A percentile compares a stretch with the other conserved stretches of the same genome.
Conservation (phyloP, 2,329 filamentous ascomycete genomes). For the Fusarium temperatum region DNA sequence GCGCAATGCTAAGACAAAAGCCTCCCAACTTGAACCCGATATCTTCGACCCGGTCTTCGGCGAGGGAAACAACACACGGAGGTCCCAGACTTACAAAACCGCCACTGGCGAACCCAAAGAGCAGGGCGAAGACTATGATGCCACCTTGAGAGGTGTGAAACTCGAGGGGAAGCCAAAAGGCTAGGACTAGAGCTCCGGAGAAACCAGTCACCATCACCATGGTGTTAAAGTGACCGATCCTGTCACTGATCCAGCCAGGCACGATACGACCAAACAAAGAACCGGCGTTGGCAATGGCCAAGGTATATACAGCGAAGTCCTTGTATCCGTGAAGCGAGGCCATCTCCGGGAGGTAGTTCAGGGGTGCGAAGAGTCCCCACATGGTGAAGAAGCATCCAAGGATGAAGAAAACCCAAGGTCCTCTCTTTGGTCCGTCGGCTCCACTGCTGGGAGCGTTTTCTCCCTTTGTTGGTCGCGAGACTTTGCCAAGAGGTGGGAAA, state of each 20-base stretch:
- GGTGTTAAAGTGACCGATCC: background rate
- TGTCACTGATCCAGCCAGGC: background rate
- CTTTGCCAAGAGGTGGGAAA: background rate
- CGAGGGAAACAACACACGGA: background rate
- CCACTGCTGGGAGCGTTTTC: background rate
- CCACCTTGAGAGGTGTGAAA: background rate
- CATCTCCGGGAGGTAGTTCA: conserved; percentile 1
- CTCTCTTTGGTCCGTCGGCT: background rate
- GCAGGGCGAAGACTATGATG: background rate
- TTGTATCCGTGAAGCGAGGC: background rate
- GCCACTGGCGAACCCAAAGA: background rate
- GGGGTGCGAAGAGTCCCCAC: background rate
- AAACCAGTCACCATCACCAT: background rate
- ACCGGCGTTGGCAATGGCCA: background rate
- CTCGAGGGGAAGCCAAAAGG: background rate
- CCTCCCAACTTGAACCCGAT: background rate
- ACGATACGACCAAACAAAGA: background rate
- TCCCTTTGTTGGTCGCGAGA: background rate
- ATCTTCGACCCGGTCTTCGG: background rate
- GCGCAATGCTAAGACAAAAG: background rate
- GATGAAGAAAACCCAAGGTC: background rate
- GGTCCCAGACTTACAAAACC: background rate
- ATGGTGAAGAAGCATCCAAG: background rate
- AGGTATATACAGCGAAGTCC: background rate
- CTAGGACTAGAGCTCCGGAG: background rate